Evolutionary conservation across 1,284 basidiomycete species (phyloP).

Genomic region (Anthracocystis walkeri): DNA sequence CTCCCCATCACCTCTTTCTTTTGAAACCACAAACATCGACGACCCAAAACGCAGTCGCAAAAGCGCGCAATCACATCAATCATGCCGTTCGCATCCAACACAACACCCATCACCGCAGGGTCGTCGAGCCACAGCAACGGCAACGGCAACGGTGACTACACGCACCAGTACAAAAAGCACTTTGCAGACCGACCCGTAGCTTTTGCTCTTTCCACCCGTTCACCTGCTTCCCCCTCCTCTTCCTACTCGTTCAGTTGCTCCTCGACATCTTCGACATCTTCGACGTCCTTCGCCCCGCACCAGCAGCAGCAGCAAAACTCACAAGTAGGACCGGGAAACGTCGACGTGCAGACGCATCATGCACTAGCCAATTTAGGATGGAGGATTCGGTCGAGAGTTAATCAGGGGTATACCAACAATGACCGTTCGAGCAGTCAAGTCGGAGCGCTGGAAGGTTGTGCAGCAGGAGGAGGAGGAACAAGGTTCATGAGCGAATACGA

Average conservation of each 20-base stretch:
- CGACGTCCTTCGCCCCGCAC: neutral
- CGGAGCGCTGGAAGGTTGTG: neutral
- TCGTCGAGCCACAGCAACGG: no score
- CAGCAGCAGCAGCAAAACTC: neutral
- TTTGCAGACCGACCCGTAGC: constrained; percentile 31
- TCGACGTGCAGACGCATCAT: constrained; percentile 22
- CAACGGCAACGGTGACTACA: constrained; percentile 10
- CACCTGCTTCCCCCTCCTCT: neutral
- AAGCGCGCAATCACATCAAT: no score
- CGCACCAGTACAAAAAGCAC: constrained; percentile 28
- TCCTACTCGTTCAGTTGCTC: neutral
- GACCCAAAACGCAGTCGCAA: neutral
- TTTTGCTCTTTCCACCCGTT: constrained; percentile 20
- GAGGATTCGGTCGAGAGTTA: constrained; percentile 23
- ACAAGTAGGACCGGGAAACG: neutral
- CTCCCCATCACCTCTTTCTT: neutral
- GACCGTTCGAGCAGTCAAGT: no score
- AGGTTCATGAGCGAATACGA: constrained; percentile 13
- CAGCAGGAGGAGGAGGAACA: neutral
- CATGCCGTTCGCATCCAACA: neutral
- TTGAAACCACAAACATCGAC: no score
- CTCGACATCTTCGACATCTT: no score
- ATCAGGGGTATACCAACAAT: constrained; percentile 42
- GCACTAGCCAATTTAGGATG: constrained; percentile 31
- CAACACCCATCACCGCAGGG: constrained; percentile 9